Base-by-base conservation (phyloP, 805 yeast genomes). In the Sugiyamaella lignohabitans region DNA sequence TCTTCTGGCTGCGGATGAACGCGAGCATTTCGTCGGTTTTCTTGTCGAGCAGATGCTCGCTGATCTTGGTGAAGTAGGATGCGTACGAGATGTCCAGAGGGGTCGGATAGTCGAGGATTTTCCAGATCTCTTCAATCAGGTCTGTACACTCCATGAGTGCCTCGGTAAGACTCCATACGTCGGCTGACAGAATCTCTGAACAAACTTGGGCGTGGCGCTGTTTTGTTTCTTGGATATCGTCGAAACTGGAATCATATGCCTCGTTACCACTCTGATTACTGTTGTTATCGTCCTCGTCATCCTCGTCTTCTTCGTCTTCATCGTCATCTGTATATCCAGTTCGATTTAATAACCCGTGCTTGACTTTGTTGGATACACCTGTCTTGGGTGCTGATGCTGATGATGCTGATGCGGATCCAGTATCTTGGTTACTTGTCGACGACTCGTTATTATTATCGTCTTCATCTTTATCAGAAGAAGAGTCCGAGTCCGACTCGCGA, bases 111-210 rank as follows among this genome's bases (percentile, higher is more conserved):
- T 86, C 94, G 49, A 93, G 71, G 18, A 89, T 71, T 18, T 78
- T 66, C 98, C 98, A 93, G 40, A 93, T 66, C 58, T 75, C 78
- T 45, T 77, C 76, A 58, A 93, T 66, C 34, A 86, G 71, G 18
- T 71, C 74, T 3, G 76, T 70, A 50, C 80, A 78, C 55, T 85
- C 89, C 82, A 91, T 81, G 46, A 93, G 82, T 1, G 95, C 81
- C 55, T 89, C 95, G 1, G 96, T 84, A 34, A 93, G 71, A 2
- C 94, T 84, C 96, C 97, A 91, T 5, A 88, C 89, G 60, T 91
- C 98, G 3, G 93, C 87, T 36, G 91, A 79, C 41, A 93, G 70
- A 38, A 93, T 82, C 62, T 93, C 98, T 1, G 96, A 87, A 4
- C 96, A 88, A 56, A 83, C 73, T 47, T 80, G 81, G 1, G 87